Base-by-base conservation (phyloP, 2,329 filamentous ascomycete species). In the Exophiala sideris region DNA sequence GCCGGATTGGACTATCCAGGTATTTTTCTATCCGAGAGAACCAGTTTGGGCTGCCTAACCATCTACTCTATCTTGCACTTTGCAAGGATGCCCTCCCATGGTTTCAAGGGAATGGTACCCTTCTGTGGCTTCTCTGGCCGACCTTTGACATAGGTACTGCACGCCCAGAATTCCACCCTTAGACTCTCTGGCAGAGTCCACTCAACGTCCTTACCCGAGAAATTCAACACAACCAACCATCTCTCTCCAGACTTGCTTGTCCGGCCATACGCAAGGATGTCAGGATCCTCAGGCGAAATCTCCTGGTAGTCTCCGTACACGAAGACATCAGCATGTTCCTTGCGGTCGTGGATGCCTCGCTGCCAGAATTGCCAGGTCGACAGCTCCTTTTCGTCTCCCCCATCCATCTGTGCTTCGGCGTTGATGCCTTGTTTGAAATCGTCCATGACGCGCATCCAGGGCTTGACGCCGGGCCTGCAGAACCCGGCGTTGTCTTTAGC, bases 371-470 rank as follows among this genome's bases (percentile, higher is more conserved):
- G 61, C 61, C 60, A 64, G 24, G 52, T 57, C 11, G 58, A 59
- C 16, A 65, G 48, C 35, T 64, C 56, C 7, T 57, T 38, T 12
- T 46, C 11, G 21, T 45, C 35, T 2, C 38, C 24, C 18, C 75
- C 70, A 0, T 71, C 60, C 0, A 71, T 62, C 65, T 88, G 85
- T 2, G 75, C 71, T 11, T 76, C 75, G 1, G 82, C 84, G 56
- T 88, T 87, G 66, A 85, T 71, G 1, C 68, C 68, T 5, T 49
- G 18, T 39, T 67, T 70, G 57, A 78, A 82, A 48, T 81, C 75
- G 41, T 83, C 80, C 56, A 82, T 77, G 14, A 80, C 73, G 2
- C 80, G 73, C 81, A 85, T 85, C 82, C 83, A 85, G 0, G 82
- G 81, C 48, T 62, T 60, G 48, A 56, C 56, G 21, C 57, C 58